Conservation (phyloP, 257 asterid species). For the Plantago major region DNA sequence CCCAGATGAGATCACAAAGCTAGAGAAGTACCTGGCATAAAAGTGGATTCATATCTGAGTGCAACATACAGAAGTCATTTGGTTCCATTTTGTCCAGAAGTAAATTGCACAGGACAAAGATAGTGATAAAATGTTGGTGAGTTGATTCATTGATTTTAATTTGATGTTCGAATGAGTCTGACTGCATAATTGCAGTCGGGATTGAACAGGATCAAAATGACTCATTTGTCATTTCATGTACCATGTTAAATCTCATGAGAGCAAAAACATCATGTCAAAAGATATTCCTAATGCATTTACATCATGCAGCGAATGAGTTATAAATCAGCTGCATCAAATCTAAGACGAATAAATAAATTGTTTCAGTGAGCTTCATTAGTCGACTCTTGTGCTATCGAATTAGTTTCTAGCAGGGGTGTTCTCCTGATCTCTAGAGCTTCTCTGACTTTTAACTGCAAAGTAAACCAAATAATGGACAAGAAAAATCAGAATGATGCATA, state of each 20-base stretch:
- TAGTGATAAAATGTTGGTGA: background rate
- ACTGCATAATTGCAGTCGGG: background rate
- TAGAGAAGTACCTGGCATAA: slow-evolving; percentile 38
- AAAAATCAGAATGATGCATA: slow-evolving; percentile 17
- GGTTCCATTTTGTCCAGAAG: background rate
- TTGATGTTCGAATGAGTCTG: background rate
- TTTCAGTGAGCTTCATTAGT: slow-evolving; percentile 23
- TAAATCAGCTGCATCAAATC: slow-evolving; percentile 22
- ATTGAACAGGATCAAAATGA: slow-evolving; percentile 8
- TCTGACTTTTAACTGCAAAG: slow-evolving; percentile 51
- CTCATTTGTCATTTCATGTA: slow-evolving; percentile 12
- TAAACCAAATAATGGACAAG: background rate
- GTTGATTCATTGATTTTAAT: background rate
- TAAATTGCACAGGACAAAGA: background rate
- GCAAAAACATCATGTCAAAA: slow-evolving; percentile 11
- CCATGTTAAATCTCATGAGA: slow-evolving; percentile 7
- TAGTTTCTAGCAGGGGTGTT: slow-evolving; percentile 16
- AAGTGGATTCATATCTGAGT: slow-evolving; percentile 1
- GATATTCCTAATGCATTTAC: slow-evolving; percentile 24
- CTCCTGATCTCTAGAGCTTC: slow-evolving; percentile 19
- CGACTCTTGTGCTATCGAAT: slow-evolving; percentile 6
- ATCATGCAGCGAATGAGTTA: slow-evolving; percentile 14
- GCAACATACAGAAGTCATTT: background rate
- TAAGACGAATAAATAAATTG: background rate
- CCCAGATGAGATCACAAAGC: slow-evolving; percentile 61